phyloP scores from a whole-genome alignment of 371 early-diverging fungal genomes.

The Rhizopus stolonifer region DNA sequence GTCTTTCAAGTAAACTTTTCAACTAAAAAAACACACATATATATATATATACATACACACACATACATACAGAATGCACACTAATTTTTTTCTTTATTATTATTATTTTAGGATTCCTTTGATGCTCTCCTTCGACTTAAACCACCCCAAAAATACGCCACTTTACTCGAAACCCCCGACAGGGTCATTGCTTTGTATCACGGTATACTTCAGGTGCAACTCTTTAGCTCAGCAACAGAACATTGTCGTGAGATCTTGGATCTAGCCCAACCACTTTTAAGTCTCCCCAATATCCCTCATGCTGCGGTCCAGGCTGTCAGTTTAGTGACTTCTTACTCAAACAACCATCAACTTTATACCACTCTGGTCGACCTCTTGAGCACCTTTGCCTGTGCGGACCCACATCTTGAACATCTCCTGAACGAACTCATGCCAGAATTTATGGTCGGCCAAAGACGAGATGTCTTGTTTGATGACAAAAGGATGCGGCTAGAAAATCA shows the following conservation, averaged over 20 bases:
- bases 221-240: neutral
- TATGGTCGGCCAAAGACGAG: no score
- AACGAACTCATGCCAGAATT: no score
- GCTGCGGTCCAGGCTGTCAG: neutral
- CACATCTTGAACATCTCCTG: no score
- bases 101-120: neutral
- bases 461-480: neutral
- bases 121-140: neutral
- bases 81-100: neutral
- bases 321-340: neutral
- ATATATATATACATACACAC: no score
- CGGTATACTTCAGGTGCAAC: constrained; percentile 8
- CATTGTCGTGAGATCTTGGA: neutral
- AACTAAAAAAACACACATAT: no score
- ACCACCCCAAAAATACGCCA: neutral
- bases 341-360: neutral
- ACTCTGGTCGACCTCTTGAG: neutral
- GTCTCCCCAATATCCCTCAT: neutral
- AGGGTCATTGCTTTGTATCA: constrained; percentile 5
- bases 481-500: neutral
- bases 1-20: constrained; percentile 10
- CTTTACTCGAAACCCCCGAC: neutral
- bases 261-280: neutral
- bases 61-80: neutral
- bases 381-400: neutral